Conservation (phyloP, 164 flowering plant species). For the Buxus sempervirens region DNA sequence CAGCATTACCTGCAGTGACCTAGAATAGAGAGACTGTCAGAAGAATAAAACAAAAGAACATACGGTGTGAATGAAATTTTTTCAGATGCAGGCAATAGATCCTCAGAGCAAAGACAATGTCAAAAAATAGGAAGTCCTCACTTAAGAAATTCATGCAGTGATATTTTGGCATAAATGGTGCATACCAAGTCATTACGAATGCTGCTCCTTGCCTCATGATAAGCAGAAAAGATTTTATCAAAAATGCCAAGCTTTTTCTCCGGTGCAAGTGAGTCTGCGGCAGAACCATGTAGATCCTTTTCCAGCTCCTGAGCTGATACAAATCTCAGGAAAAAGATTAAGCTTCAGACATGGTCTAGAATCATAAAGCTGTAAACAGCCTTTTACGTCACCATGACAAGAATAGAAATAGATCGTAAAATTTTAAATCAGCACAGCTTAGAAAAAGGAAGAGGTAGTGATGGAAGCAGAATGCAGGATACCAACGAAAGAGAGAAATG, state of each 20-base stretch:
- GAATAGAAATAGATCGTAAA: neutral
- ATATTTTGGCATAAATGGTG: neutral
- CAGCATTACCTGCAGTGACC: slow-evolving; percentile 87
- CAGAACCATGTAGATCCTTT: slow-evolving; percentile 65
- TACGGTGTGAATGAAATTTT: neutral
- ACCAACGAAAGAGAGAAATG: neutral
- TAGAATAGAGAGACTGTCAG: slow-evolving; percentile 27
- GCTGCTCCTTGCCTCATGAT: slow-evolving; percentile 88
- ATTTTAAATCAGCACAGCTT: too few species aligned
- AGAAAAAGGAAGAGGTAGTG: too few species aligned
- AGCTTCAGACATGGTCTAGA: neutral
- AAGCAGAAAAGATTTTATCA: slow-evolving; percentile 89
- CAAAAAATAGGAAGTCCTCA: neutral
- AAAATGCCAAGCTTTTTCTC: slow-evolving; percentile 75
- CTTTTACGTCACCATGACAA: neutral
- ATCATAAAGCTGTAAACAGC: neutral
- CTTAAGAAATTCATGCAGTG: slow-evolving; percentile 1
- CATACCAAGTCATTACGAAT: slow-evolving; percentile 91
- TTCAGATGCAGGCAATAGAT: slow-evolving; percentile 17
- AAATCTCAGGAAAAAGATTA: slow-evolving; percentile 15
- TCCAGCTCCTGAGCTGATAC: slow-evolving; percentile 94
- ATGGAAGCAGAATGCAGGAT: too few species aligned
- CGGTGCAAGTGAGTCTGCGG: slow-evolving; percentile 64
- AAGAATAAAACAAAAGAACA: neutral
- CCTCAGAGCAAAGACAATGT: neutral